Evolutionary conservation across 2,329 filamentous ascomycete genomes (phyloP).

Genomic region (Aspergillus fructus): DNA sequence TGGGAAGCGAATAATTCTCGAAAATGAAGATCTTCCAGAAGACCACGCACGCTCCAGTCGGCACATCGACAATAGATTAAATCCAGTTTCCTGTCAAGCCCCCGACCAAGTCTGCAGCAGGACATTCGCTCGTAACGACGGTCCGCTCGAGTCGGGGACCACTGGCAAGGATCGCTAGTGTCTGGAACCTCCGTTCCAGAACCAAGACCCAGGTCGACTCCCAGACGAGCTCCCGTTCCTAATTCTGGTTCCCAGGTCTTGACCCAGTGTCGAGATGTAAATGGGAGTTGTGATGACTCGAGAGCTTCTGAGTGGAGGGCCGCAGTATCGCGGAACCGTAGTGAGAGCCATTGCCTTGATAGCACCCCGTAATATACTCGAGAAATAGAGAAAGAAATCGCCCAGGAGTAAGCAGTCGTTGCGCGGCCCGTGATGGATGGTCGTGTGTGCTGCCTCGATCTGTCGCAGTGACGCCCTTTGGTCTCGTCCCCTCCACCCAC

Average conservation of each 20-base stretch:
- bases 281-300: background rate
- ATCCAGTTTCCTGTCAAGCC: background rate
- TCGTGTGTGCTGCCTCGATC: background rate
- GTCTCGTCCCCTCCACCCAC: background rate
- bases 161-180: background rate
- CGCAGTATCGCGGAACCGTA: too few relatives aligned
- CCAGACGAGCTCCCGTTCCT: background rate
- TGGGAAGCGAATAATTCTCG: constrained; percentile 1
- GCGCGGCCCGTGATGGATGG: background rate
- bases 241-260: background rate
- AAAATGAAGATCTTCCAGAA: constrained; percentile 11
- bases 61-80: constrained; percentile 8
- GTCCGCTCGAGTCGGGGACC: background rate
- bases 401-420: background rate
- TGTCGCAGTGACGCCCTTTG: background rate
- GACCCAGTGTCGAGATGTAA: too few relatives aligned
- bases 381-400: background rate
- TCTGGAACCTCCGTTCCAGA: background rate
- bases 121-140: background rate
- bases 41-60: constrained; percentile 8
- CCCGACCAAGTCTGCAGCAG: background rate
- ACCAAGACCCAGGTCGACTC: background rate
- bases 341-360: background rate
- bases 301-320: background rate
- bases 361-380: background rate